Base-by-base conservation (phyloP, 768 basidiomycete genomes). In the Cystofilobasidium macerans region DNA sequence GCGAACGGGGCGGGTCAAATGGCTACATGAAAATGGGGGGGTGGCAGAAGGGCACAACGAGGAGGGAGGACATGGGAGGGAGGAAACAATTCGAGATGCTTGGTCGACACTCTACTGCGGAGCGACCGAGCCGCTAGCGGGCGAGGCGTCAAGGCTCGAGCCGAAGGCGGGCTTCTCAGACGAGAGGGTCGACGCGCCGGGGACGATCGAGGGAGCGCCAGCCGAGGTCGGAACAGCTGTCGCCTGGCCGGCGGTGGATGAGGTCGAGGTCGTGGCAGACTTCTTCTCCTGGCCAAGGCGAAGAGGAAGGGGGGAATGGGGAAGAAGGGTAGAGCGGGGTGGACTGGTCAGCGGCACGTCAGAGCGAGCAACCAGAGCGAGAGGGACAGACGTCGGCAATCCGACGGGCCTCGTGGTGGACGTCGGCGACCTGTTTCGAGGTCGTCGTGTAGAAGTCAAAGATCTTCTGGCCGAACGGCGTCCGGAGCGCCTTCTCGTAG, bases 391-490 rank as follows among this genome's bases (percentile, higher is more conserved):
- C 75, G 32, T 80, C 81, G 32, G 85, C 83, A 72, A 97, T 89
- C 35, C 93, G 84, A 67, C 80, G 79, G 2, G 93, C 93, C 77
- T 97, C 93, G 72, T 92, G 89, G 73, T 95, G 92, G 57, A 97
- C 92, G 73, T 97, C 92, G 24, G 82, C 72, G 32, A 89, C 85
- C 76, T 93, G 88, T 78, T 95, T 97, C 24, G 85, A 81, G 11
- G 90, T 93, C 51, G 78, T 77, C 18, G 93, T 94, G 79, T 95
- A 97, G 79, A 95, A 97, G 1, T 77, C 68, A 76, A 65, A 69
- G 47, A 95, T 88, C 57, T 45, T 58, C 64, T 59, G 24, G 61
- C 65, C 65, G 14, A 67, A 48, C 22, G 59, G 58, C 18, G 59
- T 61, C 42, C 30, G 16, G 18, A 67, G 65, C 74, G 86, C 87